Conservation (phyloP, 768 basidiomycete species). For the Rhodotorula toruloides region DNA sequence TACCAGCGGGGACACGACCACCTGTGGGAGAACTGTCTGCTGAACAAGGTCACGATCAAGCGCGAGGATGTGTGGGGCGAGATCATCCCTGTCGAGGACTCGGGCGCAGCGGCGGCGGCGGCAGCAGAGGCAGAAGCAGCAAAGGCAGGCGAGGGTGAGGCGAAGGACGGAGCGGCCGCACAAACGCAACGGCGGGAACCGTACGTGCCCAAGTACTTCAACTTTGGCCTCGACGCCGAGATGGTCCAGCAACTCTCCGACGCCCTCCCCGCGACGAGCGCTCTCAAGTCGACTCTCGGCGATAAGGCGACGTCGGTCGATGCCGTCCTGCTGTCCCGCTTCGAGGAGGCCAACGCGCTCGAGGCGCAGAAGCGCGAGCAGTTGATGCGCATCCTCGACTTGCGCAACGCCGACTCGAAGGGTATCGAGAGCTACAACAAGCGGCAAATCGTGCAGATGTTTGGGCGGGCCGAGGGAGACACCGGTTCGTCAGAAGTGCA, state of each 20-base stretch:
- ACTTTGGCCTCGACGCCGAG: slow-evolving; percentile 57
- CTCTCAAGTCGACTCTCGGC: slow-evolving; percentile 25
- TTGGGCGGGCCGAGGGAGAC: slow-evolving; percentile 70
- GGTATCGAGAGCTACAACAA: slow-evolving; percentile 87
- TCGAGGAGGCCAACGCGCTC: slow-evolving; percentile 21
- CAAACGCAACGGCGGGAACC: too few relatives aligned
- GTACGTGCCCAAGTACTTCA: slow-evolving; percentile 48
- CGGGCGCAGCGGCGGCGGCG: neutral
- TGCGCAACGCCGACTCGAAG: slow-evolving; percentile 77
- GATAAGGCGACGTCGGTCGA: slow-evolving; percentile 21
- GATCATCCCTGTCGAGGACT: slow-evolving; percentile 34
- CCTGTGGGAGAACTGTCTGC: slow-evolving; percentile 64
- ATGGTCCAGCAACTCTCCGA: slow-evolving; percentile 47
- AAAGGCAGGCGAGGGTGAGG: slow-evolving; percentile 7
- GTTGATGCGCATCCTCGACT: slow-evolving; percentile 68
- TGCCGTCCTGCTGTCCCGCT: slow-evolving; percentile 17
- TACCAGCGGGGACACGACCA: slow-evolving; percentile 60
- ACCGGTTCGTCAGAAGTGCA: slow-evolving; percentile 84
- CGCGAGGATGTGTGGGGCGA: slow-evolving; percentile 15
- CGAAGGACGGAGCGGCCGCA: too few relatives aligned
- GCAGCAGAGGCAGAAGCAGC: neutral
- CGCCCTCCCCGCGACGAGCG: slow-evolving; percentile 21
- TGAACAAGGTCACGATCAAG: slow-evolving; percentile 46
- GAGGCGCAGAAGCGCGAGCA: slow-evolving; percentile 45
- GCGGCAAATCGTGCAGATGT: slow-evolving; percentile 67